phyloP scores from a whole-genome alignment of 179 eudicot species.

The Pouteria campechiana region DNA sequence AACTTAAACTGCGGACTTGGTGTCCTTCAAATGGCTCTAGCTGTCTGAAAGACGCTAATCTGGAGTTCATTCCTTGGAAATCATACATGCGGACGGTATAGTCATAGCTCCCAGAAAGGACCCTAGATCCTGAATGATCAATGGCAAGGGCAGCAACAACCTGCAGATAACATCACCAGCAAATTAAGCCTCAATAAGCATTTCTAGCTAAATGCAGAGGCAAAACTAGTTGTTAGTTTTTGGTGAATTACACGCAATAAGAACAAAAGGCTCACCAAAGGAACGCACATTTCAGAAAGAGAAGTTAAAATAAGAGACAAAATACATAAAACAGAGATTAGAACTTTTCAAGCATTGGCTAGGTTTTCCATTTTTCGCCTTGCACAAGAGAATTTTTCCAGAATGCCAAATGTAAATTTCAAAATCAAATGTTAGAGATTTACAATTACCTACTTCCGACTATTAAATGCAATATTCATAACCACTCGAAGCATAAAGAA shows the following conservation, averaged over 20 bases:
- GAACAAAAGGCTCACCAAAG: too few relatives aligned
- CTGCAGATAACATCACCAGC: conserved; percentile 27
- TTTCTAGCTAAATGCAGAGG: background rate
- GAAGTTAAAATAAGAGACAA: too few relatives aligned
- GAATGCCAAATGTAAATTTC: too few relatives aligned
- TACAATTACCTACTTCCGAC: too few relatives aligned
- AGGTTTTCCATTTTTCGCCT: too few relatives aligned
- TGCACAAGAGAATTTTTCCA: too few relatives aligned
- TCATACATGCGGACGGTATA: conserved; percentile 89
- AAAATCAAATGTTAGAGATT: too few relatives aligned
- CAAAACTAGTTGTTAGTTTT: background rate
- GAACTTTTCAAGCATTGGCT: too few relatives aligned
- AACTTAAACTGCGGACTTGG: conserved; percentile 87
- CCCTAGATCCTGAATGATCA: conserved; percentile 90
- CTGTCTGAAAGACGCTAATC: conserved; percentile 83
- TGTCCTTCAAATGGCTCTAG: conserved; percentile 95
- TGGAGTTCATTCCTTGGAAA: conserved; percentile 98
- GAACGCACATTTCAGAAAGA: too few relatives aligned
- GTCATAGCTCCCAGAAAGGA: conserved; percentile 93
- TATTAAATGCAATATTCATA: too few relatives aligned
- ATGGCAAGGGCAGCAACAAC: conserved; percentile 91
- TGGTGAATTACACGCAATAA: background rate
- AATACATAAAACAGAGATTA: too few relatives aligned
- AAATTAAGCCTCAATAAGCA: background rate
- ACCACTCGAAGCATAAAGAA: too few relatives aligned